Conservation (phyloP, 805 yeast genomes). For the Nakazawaea laoshanensis region DNA sequence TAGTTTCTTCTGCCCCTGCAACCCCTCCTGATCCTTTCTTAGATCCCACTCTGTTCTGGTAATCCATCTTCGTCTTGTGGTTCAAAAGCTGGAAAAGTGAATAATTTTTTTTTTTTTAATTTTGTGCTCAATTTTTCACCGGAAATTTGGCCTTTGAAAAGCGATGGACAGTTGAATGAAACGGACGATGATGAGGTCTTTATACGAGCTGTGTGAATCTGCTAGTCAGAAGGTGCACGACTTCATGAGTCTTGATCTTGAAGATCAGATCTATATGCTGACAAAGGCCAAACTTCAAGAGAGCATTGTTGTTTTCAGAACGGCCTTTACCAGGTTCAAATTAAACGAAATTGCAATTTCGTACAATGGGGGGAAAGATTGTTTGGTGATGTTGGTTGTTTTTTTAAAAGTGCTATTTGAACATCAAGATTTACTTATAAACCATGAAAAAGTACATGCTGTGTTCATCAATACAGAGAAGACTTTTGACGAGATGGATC, state of each 20-base stretch:
- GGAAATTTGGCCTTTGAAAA: not conserved
- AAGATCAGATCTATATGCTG: constrained; percentile 1
- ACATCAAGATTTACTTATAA: constrained; percentile 12
- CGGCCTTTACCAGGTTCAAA: constrained; percentile 7
- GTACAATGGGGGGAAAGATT: constrained; percentile 96
- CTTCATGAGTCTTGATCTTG: not conserved
- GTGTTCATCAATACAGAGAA: constrained; percentile 72
- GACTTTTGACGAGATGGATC: constrained; percentile 63
- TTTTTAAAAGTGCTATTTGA: constrained; percentile 47
- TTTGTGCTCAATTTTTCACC: not conserved
- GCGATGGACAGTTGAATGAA: not conserved
- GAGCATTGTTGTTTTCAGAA: constrained; percentile 4
- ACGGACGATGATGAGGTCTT: constrained; percentile 4
- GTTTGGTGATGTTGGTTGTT: constrained; percentile 77
- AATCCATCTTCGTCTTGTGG: constrained; percentile 54
- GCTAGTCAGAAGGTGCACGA: constrained; percentile 7
- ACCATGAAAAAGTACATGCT: constrained; percentile 34
- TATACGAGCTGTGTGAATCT: constrained; percentile 6
- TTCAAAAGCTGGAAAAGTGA: not conserved
- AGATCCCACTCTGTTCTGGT: constrained; percentile 82
- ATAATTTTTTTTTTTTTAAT: not conserved
- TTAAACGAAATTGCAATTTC: constrained; percentile 62
- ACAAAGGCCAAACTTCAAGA: constrained; percentile 6
- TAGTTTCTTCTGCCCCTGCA: constrained; percentile 65
- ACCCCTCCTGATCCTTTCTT: constrained; percentile 89